Percentiles rank a stretch among this genome's conserved stretches.
These are phyloP conservation scores for Claviceps monticola DNA, from an alignment of 2,329 filamentous ascomycete species.

Conservation along the genomic window DNA sequence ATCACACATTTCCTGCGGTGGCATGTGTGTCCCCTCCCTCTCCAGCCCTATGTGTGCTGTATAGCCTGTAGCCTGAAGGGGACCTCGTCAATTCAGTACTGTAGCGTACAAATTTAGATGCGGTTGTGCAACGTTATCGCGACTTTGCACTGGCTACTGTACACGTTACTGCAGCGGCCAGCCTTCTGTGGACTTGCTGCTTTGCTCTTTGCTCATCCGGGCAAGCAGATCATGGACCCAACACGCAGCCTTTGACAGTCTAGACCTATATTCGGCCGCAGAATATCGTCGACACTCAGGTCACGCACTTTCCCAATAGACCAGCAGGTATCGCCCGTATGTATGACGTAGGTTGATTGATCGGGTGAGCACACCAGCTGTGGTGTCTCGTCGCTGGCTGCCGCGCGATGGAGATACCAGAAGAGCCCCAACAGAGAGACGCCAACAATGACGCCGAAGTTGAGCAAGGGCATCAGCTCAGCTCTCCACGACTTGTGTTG, in stretches of 20 bases:
- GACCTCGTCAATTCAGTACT: background rate
- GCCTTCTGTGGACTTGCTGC: background rate
- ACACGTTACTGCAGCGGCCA: background rate
- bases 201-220: slow-evolving; percentile 8
- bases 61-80: no score
- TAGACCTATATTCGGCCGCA: slow-evolving; percentile 29
- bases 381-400: slow-evolving; percentile 6
- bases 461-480: slow-evolving; percentile 40
- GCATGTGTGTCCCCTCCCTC: background rate
- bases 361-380: slow-evolving; percentile 14
- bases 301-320: slow-evolving; percentile 29
- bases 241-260: slow-evolving; percentile 31
- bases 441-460: slow-evolving; percentile 41
- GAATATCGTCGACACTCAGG: slow-evolving; percentile 31
- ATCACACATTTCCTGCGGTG: background rate
- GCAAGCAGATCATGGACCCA: slow-evolving; percentile 32
- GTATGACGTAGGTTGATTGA: slow-evolving; percentile 25
- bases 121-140: background rate
- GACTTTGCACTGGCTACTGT: background rate
- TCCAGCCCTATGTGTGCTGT: background rate
- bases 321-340: slow-evolving; percentile 39
- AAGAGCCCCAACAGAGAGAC: slow-evolving; percentile 35
- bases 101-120: background rate
- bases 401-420: slow-evolving; percentile 29
- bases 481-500: slow-evolving; percentile 32